phyloP scores from a whole-genome alignment of 768 basidiomycete species.

The Xerocomus spinulosus region DNA sequence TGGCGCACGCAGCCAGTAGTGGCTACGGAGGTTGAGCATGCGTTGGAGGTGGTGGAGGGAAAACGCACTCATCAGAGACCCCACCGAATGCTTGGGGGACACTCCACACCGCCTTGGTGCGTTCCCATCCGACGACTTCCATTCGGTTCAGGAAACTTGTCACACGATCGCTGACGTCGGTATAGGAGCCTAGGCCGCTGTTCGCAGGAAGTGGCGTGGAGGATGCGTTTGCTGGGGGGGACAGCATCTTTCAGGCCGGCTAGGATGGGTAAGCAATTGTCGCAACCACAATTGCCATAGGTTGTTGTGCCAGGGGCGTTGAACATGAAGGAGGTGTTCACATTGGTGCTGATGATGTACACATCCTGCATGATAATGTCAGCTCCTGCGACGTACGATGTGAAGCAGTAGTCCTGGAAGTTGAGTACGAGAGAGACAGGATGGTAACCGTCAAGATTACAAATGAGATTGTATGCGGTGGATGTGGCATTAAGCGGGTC shows the following conservation, averaged over 20 bases:
- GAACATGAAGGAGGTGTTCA: constrained; percentile 57
- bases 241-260: constrained; percentile 37
- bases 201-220: constrained; percentile 14
- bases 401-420: constrained; percentile 62
- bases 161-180: constrained; percentile 65
- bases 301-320: constrained; percentile 55
- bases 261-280: constrained; percentile 44
- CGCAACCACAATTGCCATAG: constrained; percentile 73
- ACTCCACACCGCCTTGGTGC: constrained; percentile 67
- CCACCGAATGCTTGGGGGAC: constrained; percentile 76
- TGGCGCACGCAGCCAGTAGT: constrained; percentile 59
- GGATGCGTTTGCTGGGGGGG: constrained; percentile 21
- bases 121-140: constrained; percentile 59
- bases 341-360: constrained; percentile 47
- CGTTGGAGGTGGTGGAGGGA: not conserved
- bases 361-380: constrained; percentile 70
- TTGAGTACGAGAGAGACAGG: constrained; percentile 62
- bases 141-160: constrained; percentile 58
- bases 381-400: constrained; percentile 53
- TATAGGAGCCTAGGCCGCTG: constrained; percentile 38
- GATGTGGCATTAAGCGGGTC: constrained; percentile 57
- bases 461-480: constrained; percentile 50
- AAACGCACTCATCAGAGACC: constrained; percentile 29
- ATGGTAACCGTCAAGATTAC: constrained; percentile 61
- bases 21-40: constrained; percentile 16